These are phyloP conservation scores for Ceratocystis ficicola DNA, from an alignment of 2,329 filamentous ascomycete species.

Conservation along the genomic window DNA sequence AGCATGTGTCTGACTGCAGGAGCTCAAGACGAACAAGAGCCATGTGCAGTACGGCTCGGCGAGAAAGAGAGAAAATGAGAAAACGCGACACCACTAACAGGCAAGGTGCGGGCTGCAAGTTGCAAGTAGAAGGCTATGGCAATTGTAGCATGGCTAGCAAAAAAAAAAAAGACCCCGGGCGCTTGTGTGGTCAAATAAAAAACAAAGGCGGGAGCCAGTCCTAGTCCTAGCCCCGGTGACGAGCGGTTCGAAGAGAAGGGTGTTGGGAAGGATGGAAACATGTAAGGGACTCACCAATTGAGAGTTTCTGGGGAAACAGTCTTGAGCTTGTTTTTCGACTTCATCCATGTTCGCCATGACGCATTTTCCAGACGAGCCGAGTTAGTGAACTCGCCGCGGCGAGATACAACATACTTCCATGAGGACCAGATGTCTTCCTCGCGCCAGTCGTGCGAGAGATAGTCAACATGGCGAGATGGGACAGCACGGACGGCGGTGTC, in stretches of 20 bases:
- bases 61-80: background rate
- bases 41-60: background rate
- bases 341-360: constrained; percentile 94
- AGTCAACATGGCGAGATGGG: constrained; percentile 85
- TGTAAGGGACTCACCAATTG: constrained; percentile 59
- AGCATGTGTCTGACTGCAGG: background rate
- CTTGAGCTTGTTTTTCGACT: constrained; percentile 72
- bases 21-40: background rate
- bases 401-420: constrained; percentile 83
- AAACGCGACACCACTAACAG: background rate
- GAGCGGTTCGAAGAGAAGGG: background rate
- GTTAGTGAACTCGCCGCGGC: constrained; percentile 67
- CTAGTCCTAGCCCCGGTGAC: background rate
- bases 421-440: constrained; percentile 97
- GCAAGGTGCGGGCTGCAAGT: constrained; percentile 4
- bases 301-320: constrained; percentile 84
- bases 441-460: constrained; percentile 82
- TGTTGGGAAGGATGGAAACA: background rate
- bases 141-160: background rate
- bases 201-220: background rate
- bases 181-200: background rate
- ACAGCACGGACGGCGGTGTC: constrained; percentile 63
- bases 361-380: constrained; percentile 81
- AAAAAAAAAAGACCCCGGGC: background rate
- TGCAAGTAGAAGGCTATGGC: background rate